These are phyloP conservation scores for Epichloe aotearoae DNA, from an alignment of 2,329 filamentous ascomycete species.

Conservation along the genomic window DNA sequence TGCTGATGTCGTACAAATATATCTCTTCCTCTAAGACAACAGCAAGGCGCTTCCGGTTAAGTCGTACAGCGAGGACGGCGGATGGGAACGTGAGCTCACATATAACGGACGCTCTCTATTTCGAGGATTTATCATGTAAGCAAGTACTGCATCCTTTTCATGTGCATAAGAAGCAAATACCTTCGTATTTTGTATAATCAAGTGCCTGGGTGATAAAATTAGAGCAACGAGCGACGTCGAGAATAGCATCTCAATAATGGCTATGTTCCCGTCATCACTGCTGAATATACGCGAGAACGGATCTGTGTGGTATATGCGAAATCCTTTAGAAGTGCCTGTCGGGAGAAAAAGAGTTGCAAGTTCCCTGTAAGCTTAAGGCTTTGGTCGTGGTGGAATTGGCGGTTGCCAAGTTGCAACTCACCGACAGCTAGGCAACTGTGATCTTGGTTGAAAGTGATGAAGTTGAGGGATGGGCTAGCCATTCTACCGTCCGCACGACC, in stretches of 20 bases:
- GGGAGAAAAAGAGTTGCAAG: background rate
- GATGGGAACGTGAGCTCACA: conserved; percentile 98
- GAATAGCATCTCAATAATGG: conserved; percentile 97
- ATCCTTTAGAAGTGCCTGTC: conserved; percentile 78
- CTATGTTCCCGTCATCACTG: conserved; percentile 87
- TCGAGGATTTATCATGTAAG: background rate
- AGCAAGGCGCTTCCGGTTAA: conserved; percentile 88
- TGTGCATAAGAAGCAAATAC: conserved; percentile 28
- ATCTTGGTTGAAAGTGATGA: conserved; percentile 98
- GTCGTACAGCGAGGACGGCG: conserved; percentile 82
- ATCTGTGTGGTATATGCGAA: conserved; percentile 93
- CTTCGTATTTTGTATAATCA: conserved; percentile 97
- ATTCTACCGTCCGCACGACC: conserved; percentile 28
- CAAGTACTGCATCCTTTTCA: background rate
- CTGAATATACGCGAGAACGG: conserved; percentile 93
- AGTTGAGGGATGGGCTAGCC: conserved; percentile 71
- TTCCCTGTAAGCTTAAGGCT: background rate
- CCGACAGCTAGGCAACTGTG: conserved; percentile 93
- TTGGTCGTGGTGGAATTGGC: background rate
- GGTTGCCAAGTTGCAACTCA: conserved; percentile 29
- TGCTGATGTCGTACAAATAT: conserved; percentile 96
- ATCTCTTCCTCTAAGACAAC: conserved; percentile 93
- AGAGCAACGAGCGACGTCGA: conserved; percentile 92
- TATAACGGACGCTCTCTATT: conserved; percentile 61
- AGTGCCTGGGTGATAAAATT: conserved; percentile 77